Percentiles rank a stretch among this genome's conserved stretches.
Evolutionary conservation across 1,284 basidiomycete species (phyloP).

Genomic region (Sutorius eximius): DNA sequence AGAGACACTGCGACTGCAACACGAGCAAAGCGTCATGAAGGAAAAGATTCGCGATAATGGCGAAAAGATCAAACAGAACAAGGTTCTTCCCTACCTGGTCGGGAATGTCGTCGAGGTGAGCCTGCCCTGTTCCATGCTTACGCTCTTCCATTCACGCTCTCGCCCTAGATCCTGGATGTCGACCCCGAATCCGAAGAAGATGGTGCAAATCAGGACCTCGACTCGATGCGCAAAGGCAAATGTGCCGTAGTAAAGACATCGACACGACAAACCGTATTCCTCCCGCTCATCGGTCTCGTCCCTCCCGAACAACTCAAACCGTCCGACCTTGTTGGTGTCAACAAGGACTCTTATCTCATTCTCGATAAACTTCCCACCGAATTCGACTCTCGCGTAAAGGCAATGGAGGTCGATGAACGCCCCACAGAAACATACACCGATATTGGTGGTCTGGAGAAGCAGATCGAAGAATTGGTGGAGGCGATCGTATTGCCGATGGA

Average conservation of each 20-base stretch:
- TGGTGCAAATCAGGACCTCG: conserved; percentile 90
- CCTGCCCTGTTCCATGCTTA: neutral
- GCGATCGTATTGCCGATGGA: conserved; percentile 93
- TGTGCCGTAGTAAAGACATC: conserved; percentile 99
- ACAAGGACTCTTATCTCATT: conserved; percentile 99
- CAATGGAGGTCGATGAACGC: conserved; percentile 99
- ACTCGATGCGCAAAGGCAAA: conserved; percentile 94
- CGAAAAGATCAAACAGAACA: conserved; percentile 99
- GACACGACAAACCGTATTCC: conserved; percentile 96
- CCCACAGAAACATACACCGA: conserved; percentile 99
- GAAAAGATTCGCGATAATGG: conserved; percentile 98
- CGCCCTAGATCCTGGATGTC: conserved; percentile 83
- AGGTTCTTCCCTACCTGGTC: conserved; percentile 96
- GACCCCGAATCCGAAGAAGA: conserved; percentile 93
- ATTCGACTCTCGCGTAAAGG: conserved; percentile 98
- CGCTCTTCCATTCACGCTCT: conserved; percentile 6
- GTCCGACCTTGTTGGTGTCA: conserved; percentile 95
- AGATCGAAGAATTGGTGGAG: conserved; percentile 98
- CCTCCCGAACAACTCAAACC: conserved; percentile 88
- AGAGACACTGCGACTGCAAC: conserved; percentile 87
- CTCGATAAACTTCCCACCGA: conserved; percentile 96
- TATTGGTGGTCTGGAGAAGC: conserved; percentile 97
- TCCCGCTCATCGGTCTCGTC: conserved; percentile 96
- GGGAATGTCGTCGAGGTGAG: conserved; percentile 94
- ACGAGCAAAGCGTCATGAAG: conserved; percentile 95